Conservation (phyloP, 257 asterid genomes). For the Capsicum baccatum region DNA sequence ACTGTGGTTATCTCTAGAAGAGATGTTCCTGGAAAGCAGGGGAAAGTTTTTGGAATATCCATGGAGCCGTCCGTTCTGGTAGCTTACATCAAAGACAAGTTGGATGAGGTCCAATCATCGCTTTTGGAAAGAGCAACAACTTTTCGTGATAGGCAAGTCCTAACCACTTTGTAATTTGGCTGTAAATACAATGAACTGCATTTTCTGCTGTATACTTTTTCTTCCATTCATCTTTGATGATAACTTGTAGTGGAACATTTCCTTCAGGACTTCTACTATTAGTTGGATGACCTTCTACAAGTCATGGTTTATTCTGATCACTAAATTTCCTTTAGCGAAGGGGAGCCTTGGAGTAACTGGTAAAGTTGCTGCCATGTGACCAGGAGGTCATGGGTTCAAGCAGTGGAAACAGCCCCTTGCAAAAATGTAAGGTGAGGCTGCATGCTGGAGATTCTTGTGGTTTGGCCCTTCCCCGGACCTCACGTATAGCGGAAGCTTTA, state of each 20-base stretch:
- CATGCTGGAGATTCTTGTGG: too few relatives aligned
- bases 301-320: not conserved
- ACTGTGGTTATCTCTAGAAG: conserved; percentile 88
- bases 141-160: conserved; percentile 78
- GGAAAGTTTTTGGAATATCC: conserved; percentile 90
- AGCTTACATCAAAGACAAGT: conserved; percentile 61
- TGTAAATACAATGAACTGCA: not conserved
- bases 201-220: conserved; percentile 27
- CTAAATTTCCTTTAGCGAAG: not conserved
- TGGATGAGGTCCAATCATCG: conserved; percentile 84
- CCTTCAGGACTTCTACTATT: not conserved
- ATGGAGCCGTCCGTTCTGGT: conserved; percentile 81
- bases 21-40: conserved; percentile 96
- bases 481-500: too few relatives aligned
- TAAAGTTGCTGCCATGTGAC: too few relatives aligned
- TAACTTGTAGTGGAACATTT: conserved; percentile 2
- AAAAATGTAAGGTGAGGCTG: too few relatives aligned
- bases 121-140: conserved; percentile 71
- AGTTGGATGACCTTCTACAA: conserved; percentile 2
- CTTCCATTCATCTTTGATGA: not conserved
- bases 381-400: too few relatives aligned
- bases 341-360: too few relatives aligned
- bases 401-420: too few relatives aligned
- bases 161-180: conserved; percentile 19
- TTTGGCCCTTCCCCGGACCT: too few relatives aligned